Evolutionary conservation across 768 basidiomycete species (phyloP), one percentile per base, ranked within the genome.

Genomic region (Cystobasidium tubakii): DNA sequence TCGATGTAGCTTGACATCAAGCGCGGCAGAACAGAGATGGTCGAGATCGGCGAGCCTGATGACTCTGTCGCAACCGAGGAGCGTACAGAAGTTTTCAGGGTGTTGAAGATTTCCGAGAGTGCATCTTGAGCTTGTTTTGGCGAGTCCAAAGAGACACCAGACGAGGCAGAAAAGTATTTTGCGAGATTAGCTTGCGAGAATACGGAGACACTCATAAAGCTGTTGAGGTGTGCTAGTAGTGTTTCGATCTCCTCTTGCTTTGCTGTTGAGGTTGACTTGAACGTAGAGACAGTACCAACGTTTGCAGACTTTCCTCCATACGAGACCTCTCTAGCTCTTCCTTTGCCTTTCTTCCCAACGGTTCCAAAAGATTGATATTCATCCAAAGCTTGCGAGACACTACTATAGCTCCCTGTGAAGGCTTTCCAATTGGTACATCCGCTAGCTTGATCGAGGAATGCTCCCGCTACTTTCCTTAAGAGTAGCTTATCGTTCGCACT

Each of bases 161-260:
- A 60, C 25, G 57, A 60, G 13, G 57, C 23, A 60, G 69, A 36
- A 39, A 57, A 60, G 21, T 25, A 29, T 17, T 54, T 23, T 9
- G 55, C 42, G 31, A 71, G 55, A 36, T 60, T 71, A 21, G 15
- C 29, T 13, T 53, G 55, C 19, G 69, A 71, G 54, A 71, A 71
- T 54, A 71, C 17, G 1, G 55, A 27, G 6, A 21, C 29, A 15
- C 6, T 27, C 4, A 60, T 29, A 21, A 60, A 29, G 33, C 21
- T 23, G 23, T 60, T 21, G 33, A 60, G 57, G 4, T 15, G 25
- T 27, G 57, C 27, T 34, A 27, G 21, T 29, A 60, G 27, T 4
- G 25, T 21, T 34, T 60, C 57, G 29, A 60, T 9, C 4, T 27
- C 13, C 15, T 60, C 29, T 29, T 60, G 33, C 23, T 25, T 60